phyloP scores from a whole-genome alignment of 129 eudicot species.

The Smallanthus sonchifolius region DNA sequence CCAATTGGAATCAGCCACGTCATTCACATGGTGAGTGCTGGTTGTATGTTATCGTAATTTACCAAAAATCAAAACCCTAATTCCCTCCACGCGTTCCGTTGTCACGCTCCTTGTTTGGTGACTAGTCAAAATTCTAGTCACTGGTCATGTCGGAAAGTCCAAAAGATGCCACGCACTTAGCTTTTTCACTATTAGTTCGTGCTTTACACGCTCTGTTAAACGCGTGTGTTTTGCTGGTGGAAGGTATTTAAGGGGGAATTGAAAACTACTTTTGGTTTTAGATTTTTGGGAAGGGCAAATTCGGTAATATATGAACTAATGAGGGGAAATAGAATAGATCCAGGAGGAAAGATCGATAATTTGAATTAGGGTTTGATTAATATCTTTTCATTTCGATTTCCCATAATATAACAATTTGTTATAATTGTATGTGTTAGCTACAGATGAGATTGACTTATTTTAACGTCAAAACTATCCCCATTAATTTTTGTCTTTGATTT shows the following conservation, averaged over 20 bases:
- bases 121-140: constrained; percentile 22
- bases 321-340: background rate
- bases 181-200: background rate
- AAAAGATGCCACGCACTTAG: constrained; percentile 30
- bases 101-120: constrained; percentile 23
- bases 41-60: constrained; percentile 18
- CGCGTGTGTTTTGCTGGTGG: background rate
- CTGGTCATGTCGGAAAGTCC: constrained; percentile 11
- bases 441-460: too few species aligned
- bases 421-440: too few species aligned
- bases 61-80: constrained; percentile 27
- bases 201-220: fast-evolving
- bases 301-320: background rate
- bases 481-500: too few species aligned
- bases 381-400: background rate
- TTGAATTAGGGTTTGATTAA: constrained; percentile 27
- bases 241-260: background rate
- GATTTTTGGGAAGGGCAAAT: constrained; percentile 14
- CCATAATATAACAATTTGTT: background rate
- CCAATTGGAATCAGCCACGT: constrained; percentile 11
- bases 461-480: too few species aligned
- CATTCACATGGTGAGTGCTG: constrained; percentile 18
- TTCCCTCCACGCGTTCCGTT: background rate
- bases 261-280: background rate
- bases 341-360: background rate